These are phyloP conservation scores for Iris macrosiphon DNA, from an alignment of 106 monocot species.

Conservation along the genomic window DNA sequence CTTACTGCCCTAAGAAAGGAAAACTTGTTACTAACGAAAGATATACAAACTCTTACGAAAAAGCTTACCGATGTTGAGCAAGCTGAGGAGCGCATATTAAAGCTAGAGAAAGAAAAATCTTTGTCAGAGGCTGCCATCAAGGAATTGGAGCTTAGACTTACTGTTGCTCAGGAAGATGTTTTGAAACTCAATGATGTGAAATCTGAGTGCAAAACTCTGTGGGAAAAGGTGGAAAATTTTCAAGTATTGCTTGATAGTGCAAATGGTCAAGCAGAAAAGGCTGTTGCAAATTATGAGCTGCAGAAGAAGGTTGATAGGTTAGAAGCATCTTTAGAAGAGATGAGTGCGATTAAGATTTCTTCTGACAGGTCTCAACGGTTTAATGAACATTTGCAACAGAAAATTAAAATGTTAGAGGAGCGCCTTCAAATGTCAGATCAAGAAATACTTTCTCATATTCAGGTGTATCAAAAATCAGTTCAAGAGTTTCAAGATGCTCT, in stretches of 20 bases:
- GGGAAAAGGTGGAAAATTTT: slow-evolving; percentile 50
- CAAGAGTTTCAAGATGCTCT: slow-evolving; percentile 64
- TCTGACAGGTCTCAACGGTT: slow-evolving; percentile 29
- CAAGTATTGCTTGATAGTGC: slow-evolving; percentile 41
- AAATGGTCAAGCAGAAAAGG: slow-evolving; percentile 31
- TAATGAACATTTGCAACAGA: slow-evolving; percentile 48
- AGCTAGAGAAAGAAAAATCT: slow-evolving; percentile 52
- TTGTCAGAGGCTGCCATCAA: slow-evolving; percentile 30
- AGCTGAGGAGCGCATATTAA: slow-evolving; percentile 32
- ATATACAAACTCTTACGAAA: slow-evolving; percentile 41
- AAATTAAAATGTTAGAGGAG: slow-evolving; percentile 59
- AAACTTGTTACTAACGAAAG: slow-evolving; percentile 39
- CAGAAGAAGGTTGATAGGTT: slow-evolving; percentile 46
- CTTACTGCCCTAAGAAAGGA: slow-evolving; percentile 43
- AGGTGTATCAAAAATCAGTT: slow-evolving; percentile 64
- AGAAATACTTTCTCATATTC: slow-evolving; percentile 53
- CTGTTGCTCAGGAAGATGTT: slow-evolving; percentile 35
- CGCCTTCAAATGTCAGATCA: slow-evolving; percentile 55
- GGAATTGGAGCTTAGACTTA: slow-evolving; percentile 37
- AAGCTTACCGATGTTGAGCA: slow-evolving; percentile 36
- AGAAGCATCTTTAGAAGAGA: slow-evolving; percentile 41
- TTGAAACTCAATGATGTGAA: slow-evolving; percentile 28
- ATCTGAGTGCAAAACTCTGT: slow-evolving; percentile 37
- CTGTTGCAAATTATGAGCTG: slow-evolving; percentile 46
- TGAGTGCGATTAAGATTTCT: slow-evolving; percentile 32